These are phyloP conservation scores for Clitopilus hobsonii DNA, from an alignment of 768 basidiomycete genomes.

Conservation along the genomic window DNA sequence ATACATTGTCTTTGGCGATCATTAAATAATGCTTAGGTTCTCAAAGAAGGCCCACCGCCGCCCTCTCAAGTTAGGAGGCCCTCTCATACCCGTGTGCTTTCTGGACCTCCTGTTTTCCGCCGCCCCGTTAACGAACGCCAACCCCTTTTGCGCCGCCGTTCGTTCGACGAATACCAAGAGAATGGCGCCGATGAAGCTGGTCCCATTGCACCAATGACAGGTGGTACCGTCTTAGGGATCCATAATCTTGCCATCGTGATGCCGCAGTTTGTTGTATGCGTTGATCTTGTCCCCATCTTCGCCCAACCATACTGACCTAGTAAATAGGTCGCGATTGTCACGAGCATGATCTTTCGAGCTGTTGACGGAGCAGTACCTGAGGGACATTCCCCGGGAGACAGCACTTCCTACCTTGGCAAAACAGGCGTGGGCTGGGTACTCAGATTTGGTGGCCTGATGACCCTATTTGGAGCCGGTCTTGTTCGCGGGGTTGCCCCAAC, in stretches of 20 bases:
- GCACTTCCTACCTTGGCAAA: slow-evolving; percentile 69
- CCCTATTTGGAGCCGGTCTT: slow-evolving; percentile 75
- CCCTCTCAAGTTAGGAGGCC: slow-evolving; percentile 30
- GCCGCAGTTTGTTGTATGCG: slow-evolving; percentile 86
- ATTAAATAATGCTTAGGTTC: slow-evolving; percentile 38
- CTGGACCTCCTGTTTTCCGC: slow-evolving; percentile 36
- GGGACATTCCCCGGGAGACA: slow-evolving; percentile 35
- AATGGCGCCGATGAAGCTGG: slow-evolving; percentile 24
- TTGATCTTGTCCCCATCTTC: slow-evolving; percentile 1
- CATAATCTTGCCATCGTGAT: slow-evolving; percentile 95
- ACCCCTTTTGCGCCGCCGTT: slow-evolving; percentile 58
- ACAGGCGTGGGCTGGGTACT: slow-evolving; percentile 93
- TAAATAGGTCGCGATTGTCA: slow-evolving; percentile 76
- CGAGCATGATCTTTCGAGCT: slow-evolving; percentile 79
- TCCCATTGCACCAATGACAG: slow-evolving; percentile 54
- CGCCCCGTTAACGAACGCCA: slow-evolving; percentile 41
- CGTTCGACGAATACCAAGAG: slow-evolving; percentile 44
- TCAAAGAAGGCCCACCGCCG: slow-evolving; percentile 64
- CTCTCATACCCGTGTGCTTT: slow-evolving; percentile 49
- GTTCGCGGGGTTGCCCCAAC: slow-evolving; percentile 85
- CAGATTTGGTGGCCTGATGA: slow-evolving; percentile 86
- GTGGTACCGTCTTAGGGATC: slow-evolving; percentile 90
- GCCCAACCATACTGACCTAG: slow-evolving; percentile 8
- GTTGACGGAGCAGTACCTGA: slow-evolving; percentile 49
- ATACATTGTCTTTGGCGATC: background rate